Percentiles rank a stretch among this genome's conserved stretches.
Evolutionary conservation across 192 early-diverging fungal genomes (phyloP).

Genomic region (Rhizophagus clarus): DNA sequence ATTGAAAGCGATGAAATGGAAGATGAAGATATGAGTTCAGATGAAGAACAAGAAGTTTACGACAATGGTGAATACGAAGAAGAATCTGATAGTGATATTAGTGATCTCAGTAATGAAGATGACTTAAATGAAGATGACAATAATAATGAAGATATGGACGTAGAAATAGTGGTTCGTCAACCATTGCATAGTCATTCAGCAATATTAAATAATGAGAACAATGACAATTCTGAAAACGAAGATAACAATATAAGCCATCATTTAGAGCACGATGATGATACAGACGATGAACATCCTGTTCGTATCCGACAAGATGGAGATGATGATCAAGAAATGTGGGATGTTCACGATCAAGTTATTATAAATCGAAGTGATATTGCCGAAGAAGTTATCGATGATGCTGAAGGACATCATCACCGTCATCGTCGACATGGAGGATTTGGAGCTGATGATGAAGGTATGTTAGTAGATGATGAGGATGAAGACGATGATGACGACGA

Average conservation of each 20-base stretch:
- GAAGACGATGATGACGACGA: slow-evolving; percentile 61
- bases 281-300: slow-evolving; percentile 47
- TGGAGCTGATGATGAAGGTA: slow-evolving; percentile 49
- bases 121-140: slow-evolving; percentile 42
- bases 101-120: slow-evolving; percentile 58
- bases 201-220: slow-evolving; percentile 55
- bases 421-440: slow-evolving; percentile 44
- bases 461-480: slow-evolving; percentile 58
- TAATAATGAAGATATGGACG: slow-evolving; percentile 64
- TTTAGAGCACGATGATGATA: slow-evolving; percentile 48
- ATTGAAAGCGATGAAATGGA: slow-evolving; percentile 73
- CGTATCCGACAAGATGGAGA: slow-evolving; percentile 61
- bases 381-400: slow-evolving; percentile 49
- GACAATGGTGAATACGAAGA: slow-evolving; percentile 73
- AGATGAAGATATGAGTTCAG: slow-evolving; percentile 51
- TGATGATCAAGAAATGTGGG: slow-evolving; percentile 61
- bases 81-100: slow-evolving; percentile 64
- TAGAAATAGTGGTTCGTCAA: slow-evolving; percentile 50
- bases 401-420: slow-evolving; percentile 54
- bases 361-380: slow-evolving; percentile 45
- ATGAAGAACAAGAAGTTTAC: slow-evolving; percentile 69
- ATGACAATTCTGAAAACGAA: slow-evolving; percentile 49
- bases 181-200: slow-evolving; percentile 44
- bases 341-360: slow-evolving; percentile 48
- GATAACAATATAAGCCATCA: slow-evolving; percentile 57